Percentiles rank a stretch among this genome's conserved stretches.
Evolutionary conservation across 2,329 filamentous ascomycete species (phyloP).

Genomic region (Stagonosporopsis cucurbitacearum): DNA sequence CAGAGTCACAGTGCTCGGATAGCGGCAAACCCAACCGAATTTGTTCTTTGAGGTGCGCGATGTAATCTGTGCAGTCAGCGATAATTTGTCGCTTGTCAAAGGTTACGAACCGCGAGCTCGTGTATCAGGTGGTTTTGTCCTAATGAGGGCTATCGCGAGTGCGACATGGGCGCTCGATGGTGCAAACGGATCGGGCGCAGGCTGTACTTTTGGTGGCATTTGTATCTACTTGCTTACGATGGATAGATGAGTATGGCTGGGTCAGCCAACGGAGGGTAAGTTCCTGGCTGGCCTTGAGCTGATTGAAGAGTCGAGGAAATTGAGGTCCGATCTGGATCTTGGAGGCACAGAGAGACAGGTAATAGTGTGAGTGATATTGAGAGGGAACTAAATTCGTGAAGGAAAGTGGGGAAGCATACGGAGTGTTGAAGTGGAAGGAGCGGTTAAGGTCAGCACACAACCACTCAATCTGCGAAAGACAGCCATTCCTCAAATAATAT

Average conservation of each 20-base stretch:
- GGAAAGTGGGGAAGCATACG: conserved; percentile 6
- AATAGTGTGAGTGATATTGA: not conserved
- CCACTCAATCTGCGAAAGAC: not conserved
- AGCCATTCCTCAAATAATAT: conserved; percentile 4
- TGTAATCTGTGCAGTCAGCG: conserved; percentile 34
- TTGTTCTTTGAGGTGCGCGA: conserved; percentile 46
- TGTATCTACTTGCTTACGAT: not conserved
- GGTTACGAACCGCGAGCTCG: conserved; percentile 40
- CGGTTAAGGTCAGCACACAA: not conserved
- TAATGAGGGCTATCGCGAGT: conserved; percentile 47
- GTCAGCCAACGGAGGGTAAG: too few relatives aligned
- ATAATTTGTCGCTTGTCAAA: not conserved
- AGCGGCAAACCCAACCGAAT: conserved; percentile 32
- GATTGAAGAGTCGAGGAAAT: too few relatives aligned
- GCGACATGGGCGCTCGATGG: conserved; percentile 40
- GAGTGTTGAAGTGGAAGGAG: conserved; percentile 10
- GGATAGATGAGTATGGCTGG: not conserved
- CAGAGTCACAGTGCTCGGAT: conserved; percentile 27
- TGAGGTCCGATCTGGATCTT: not conserved
- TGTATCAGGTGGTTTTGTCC: conserved; percentile 46
- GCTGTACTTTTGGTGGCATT: conserved; percentile 11
- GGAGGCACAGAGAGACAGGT: not conserved
- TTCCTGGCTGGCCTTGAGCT: not conserved
- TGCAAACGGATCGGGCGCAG: not conserved
- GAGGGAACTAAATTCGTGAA: not conserved